A percentile compares a stretch with the other conserved stretches of the same genome.
phyloP scores from a whole-genome alignment of 2,329 filamentous ascomycete genomes.

The Triangularia verruculosa region DNA sequence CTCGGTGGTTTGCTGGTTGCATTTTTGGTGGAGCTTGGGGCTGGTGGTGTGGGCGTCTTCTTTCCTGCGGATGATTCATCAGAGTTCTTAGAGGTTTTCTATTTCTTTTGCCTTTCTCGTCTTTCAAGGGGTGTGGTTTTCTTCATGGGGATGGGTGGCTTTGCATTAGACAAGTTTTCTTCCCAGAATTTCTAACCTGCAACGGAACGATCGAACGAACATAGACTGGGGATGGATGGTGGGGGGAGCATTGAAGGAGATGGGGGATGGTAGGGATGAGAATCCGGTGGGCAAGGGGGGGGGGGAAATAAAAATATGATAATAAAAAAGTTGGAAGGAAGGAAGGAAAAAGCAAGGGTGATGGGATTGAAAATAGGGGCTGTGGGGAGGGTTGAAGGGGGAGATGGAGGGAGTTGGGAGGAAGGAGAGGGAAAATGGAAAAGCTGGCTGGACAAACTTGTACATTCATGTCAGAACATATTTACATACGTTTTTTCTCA shows the following conservation, averaged over 20 bases:
- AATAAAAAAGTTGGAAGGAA: background rate
- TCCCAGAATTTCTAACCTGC: background rate
- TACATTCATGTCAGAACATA: constrained; percentile 26
- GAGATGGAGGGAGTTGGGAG: background rate
- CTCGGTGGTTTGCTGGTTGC: constrained; percentile 35
- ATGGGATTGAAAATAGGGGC: background rate
- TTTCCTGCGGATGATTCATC: background rate
- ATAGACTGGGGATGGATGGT: background rate
- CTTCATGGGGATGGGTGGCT: background rate
- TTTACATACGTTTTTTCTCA: constrained; percentile 21
- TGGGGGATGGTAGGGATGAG: background rate
- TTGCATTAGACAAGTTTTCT: constrained; percentile 5
- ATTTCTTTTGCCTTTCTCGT: constrained; percentile 12
- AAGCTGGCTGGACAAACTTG: constrained; percentile 15
- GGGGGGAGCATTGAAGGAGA: background rate
- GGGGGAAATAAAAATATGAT: background rate
- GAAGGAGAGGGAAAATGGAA: background rate
- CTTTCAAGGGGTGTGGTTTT: background rate
- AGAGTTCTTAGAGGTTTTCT: background rate
- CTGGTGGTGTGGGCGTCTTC: constrained; percentile 3
- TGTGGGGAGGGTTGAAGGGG: constrained; percentile 1
- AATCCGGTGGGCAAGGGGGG: background rate
- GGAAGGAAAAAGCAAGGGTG: background rate
- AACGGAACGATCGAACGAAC: background rate
- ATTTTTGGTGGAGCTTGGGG: constrained; percentile 20